Percentiles rank a stretch among this genome's conserved stretches.
These are phyloP conservation scores for Multifurca ochricompacta DNA, from an alignment of 768 basidiomycete genomes.

Conservation along the genomic window DNA sequence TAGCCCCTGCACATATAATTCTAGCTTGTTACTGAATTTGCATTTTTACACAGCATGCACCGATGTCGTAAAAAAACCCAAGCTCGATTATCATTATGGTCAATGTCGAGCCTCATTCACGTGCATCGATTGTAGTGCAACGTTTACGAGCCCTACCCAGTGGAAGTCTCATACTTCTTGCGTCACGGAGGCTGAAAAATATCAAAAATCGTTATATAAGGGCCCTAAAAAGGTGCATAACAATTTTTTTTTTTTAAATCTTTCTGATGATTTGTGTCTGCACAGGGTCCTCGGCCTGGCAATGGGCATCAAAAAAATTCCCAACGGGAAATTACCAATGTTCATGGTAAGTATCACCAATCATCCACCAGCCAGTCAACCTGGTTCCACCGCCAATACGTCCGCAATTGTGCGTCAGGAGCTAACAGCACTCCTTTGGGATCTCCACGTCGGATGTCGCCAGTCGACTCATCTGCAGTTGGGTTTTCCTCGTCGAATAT, in stretches of 20 bases:
- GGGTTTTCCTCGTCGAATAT: constrained; percentile 3
- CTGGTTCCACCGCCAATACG: constrained; percentile 7
- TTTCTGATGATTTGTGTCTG: not conserved
- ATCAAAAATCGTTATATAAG: constrained; percentile 80
- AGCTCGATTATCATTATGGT: constrained; percentile 69
- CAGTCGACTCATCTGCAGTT: constrained; percentile 28
- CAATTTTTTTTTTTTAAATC: constrained; percentile 23
- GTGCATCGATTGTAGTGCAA: constrained; percentile 84
- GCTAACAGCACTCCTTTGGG: constrained; percentile 70
- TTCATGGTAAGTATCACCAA: constrained; percentile 21
- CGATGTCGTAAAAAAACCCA: constrained; percentile 91
- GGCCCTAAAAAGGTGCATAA: constrained; percentile 52
- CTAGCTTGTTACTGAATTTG: not conserved
- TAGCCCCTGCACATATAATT: not conserved
- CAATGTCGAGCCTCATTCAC: constrained; percentile 64
- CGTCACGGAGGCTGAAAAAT: constrained; percentile 89
- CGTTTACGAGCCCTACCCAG: constrained; percentile 66
- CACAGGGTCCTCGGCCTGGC: not conserved
- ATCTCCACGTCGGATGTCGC: constrained; percentile 45
- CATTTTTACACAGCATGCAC: constrained; percentile 46
- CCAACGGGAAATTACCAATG: constrained; percentile 8
- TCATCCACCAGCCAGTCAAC: constrained; percentile 8
- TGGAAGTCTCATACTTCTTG: constrained; percentile 81
- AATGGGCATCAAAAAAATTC: constrained; percentile 1
- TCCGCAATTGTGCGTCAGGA: constrained; percentile 38